Conservation (phyloP, 257 asterid species). For the Solanum raphanifolium region DNA sequence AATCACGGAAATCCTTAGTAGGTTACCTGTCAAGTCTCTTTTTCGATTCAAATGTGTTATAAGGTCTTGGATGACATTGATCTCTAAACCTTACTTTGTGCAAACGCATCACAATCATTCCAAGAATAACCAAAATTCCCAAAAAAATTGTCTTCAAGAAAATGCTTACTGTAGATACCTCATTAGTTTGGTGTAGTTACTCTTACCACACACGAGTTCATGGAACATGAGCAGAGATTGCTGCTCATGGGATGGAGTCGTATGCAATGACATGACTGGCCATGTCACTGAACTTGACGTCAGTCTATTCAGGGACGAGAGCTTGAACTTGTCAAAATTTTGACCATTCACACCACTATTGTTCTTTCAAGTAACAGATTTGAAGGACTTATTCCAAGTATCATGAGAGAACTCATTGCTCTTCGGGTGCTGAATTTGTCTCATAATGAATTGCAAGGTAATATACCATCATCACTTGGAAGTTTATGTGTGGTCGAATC, state of each 20-base stretch:
- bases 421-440: too few species aligned
- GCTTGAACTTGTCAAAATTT: too few species aligned
- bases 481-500: too few species aligned
- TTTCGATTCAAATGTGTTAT: constrained; percentile 7
- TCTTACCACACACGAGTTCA: neutral
- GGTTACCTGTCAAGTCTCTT: constrained; percentile 8
- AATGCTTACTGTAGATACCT: neutral
- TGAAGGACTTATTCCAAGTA: too few species aligned
- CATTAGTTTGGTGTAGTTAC: neutral
- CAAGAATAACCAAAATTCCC: neutral
- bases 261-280: neutral
- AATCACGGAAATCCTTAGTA: neutral
- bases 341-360: too few species aligned
- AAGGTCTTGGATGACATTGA: neutral
- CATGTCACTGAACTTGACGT: neutral
- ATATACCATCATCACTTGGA: too few species aligned
- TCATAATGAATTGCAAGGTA: too few species aligned
- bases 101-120: neutral
- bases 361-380: too few species aligned
- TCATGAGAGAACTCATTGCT: too few species aligned
- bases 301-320: too few species aligned
- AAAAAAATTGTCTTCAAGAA: neutral
- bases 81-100: neutral
- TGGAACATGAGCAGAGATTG: neutral
- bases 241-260: neutral